phyloP scores from a whole-genome alignment of 2,329 filamentous ascomycete genomes.

The Neofusicoccum ribis region DNA sequence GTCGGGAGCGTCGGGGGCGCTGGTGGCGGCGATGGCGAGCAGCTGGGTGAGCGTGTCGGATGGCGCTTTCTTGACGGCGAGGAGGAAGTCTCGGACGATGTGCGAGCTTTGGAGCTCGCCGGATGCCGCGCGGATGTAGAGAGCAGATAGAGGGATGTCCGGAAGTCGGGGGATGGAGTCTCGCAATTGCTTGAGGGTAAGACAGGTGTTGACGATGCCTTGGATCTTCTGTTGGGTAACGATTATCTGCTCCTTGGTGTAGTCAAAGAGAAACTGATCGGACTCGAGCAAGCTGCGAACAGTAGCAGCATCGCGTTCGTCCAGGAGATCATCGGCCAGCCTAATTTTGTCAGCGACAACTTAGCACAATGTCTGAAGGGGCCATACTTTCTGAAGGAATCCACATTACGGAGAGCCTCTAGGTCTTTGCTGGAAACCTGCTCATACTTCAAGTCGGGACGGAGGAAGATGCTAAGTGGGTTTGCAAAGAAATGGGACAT shows the following conservation, averaged over 20 bases:
- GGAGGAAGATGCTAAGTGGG: constrained; percentile 65
- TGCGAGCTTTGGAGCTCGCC: constrained; percentile 56
- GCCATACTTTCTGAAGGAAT: constrained; percentile 61
- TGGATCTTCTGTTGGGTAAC: constrained; percentile 43
- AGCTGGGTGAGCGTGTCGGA: constrained; percentile 54
- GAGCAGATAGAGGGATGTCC: constrained; percentile 41
- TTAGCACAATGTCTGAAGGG: neutral
- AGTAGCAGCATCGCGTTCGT: constrained; percentile 37
- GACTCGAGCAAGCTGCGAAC: constrained; percentile 61
- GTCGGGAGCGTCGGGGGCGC: neutral
- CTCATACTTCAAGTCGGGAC: constrained; percentile 33
- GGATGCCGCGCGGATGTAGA: constrained; percentile 64
- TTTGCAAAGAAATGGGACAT: constrained; percentile 88
- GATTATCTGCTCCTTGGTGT: constrained; percentile 38
- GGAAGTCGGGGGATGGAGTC: constrained; percentile 37
- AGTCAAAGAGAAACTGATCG: constrained; percentile 55
- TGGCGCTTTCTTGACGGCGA: constrained; percentile 61
- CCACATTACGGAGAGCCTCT: constrained; percentile 66
- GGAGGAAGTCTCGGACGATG: constrained; percentile 55
- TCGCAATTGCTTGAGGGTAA: constrained; percentile 40
- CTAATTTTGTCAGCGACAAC: constrained; percentile 23
- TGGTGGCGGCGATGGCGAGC: constrained; percentile 34
- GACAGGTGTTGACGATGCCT: constrained; percentile 40
- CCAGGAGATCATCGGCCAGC: constrained; percentile 43
- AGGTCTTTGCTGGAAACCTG: constrained; percentile 61